Base-by-base conservation (phyloP, 148 eudicot genomes). In the Persicaria maculosa region DNA sequence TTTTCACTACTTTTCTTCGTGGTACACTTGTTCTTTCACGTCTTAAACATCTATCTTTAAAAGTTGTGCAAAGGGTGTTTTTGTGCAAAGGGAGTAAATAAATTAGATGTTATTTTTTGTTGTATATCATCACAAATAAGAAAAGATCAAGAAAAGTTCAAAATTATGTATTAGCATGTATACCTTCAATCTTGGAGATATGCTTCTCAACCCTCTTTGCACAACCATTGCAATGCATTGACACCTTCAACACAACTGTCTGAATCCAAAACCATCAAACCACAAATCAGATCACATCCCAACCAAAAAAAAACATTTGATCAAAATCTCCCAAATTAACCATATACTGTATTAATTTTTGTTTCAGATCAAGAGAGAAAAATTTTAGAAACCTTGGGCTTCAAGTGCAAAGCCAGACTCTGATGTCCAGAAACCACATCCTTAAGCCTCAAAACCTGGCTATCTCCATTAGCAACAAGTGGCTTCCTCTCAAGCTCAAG, bases 151-250 rank as follows among this genome's bases (percentile, higher is more conserved):
- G 40, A 31, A 1, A 31, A 31, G 40, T 31, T 31, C 2, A 31
- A 31, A 31, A 31, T 31, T 31, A 31, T 31, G 40, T 0, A 31
- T 31, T 2, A 9, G 2, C 9, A 68, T 12, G 70, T 69, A 67
- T 83, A 93, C 98, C 98, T 79, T 93, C 93, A 76, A 93, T 90
- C 83, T 89, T 95, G 20, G 97, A 88, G 73, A 95, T 80, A 72
- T 92, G 98, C 74, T 90, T 95, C 82, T 92, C 88, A 43, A 95
- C 93, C 80, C 82, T 84, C 75, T 82, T 92, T 81, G 98, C 98
- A 76, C 98, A 95, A 55, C 98, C 97, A 84, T 89, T 72, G 83
- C 98, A 95, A 70, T 95, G 98, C 93, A 95, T 95, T 19, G 97
- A 92, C 62, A 95, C 98, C 78, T 87, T 95, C 79, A 95, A 76